These are phyloP conservation scores for Rhodotorula sp. DNA, from an alignment of 1,284 basidiomycete species.

Conservation along the genomic window DNA sequence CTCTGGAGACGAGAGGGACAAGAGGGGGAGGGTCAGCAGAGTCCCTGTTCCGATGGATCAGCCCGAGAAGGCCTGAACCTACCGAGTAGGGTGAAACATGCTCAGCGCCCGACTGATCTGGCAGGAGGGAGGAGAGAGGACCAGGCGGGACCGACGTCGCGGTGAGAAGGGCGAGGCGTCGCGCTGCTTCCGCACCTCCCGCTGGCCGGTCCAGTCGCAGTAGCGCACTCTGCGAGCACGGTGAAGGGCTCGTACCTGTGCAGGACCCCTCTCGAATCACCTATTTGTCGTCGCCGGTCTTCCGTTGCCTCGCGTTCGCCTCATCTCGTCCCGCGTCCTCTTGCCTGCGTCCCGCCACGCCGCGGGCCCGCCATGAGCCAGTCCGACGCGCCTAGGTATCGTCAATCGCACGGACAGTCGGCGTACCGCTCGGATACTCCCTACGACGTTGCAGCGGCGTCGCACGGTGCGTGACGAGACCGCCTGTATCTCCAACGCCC, in stretches of 20 bases:
- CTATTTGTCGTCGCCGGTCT: too few relatives aligned
- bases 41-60: not conserved
- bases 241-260: too few relatives aligned
- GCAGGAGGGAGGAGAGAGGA: not conserved
- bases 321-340: not conserved
- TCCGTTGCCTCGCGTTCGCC: not conserved
- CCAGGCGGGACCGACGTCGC: not conserved
- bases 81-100: slow-evolving; percentile 36
- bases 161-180: too few relatives aligned
- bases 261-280: too few relatives aligned
- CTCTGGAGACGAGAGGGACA: slow-evolving; percentile 12
- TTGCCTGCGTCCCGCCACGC: not conserved
- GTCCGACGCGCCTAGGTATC: slow-evolving; percentile 2
- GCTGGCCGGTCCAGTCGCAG: too few relatives aligned
- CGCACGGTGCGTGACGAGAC: slow-evolving; percentile 1
- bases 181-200: too few relatives aligned
- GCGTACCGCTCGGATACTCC: not conserved
- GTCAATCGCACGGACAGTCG: not conserved
- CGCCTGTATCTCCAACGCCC: not conserved
- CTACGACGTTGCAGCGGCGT: not conserved
- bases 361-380: not conserved
- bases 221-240: too few relatives aligned
- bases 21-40: not conserved
- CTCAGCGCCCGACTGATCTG: not conserved
- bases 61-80: not conserved